These are phyloP conservation scores for Picea abies DNA, from an alignment of 83 land plant genomes.

Conservation along the genomic window DNA sequence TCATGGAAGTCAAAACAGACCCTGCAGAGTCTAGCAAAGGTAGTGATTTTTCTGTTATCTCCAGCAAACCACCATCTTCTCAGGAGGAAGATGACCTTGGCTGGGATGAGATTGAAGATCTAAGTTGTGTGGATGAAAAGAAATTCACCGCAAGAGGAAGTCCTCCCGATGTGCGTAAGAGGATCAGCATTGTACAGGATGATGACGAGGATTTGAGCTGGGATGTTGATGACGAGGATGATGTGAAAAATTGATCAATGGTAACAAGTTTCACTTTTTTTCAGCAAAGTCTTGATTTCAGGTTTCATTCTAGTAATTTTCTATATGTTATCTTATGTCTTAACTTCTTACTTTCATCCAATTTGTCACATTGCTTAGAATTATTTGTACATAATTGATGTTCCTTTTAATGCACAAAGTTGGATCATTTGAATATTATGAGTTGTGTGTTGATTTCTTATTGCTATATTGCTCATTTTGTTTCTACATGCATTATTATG, in stretches of 20 bases:
- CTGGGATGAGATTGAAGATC: conserved; percentile 80
- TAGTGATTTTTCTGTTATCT: conserved; percentile 31
- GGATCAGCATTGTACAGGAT: conserved; percentile 41
- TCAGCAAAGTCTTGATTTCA: background rate
- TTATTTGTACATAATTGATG: conserved; percentile 7
- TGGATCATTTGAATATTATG: background rate
- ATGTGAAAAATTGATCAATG: background rate
- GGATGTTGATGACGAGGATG: conserved; percentile 60
- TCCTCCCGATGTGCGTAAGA: conserved; percentile 41
- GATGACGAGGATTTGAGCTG: conserved; percentile 79
- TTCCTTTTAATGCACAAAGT: background rate
- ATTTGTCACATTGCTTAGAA: background rate
- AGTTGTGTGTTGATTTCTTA: background rate
- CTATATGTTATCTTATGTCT: background rate
- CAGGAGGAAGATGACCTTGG: conserved; percentile 65
- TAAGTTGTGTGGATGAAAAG: conserved; percentile 48
- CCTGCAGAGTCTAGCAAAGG: conserved; percentile 31
- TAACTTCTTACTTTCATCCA: background rate
- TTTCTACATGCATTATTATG: background rate
- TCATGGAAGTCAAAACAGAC: conserved; percentile 9
- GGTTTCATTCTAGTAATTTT: background rate
- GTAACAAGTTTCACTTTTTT: background rate
- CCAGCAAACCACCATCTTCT: conserved; percentile 28
- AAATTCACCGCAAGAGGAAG: conserved; percentile 30
- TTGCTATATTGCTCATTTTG: background rate